Conservation (phyloP, 2,329 filamentous ascomycete genomes). For the Colletotrichum agaves region DNA sequence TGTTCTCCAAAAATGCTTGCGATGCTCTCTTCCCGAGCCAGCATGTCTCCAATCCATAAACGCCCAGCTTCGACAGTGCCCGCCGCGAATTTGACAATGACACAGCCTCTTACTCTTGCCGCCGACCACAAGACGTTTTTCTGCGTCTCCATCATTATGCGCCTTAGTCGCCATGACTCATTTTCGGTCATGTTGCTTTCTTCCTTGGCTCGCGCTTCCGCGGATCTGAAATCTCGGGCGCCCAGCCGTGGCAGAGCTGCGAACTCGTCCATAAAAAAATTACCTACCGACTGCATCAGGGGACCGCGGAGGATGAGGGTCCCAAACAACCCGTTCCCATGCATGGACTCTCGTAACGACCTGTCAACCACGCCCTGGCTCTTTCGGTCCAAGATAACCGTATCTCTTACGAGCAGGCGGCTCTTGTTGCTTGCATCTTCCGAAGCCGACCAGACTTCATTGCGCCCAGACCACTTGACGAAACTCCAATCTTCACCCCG, state of each 20-base stretch:
- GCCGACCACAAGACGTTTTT: constrained; percentile 82
- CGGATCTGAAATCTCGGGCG: constrained; percentile 77
- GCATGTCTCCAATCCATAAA: constrained; percentile 81
- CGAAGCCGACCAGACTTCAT: constrained; percentile 79
- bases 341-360: constrained; percentile 71
- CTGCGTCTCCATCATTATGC: constrained; percentile 67
- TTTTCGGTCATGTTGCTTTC: constrained; percentile 51
- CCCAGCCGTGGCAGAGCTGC: constrained; percentile 82
- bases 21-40: constrained; percentile 79
- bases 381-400: constrained; percentile 75
- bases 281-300: constrained; percentile 71
- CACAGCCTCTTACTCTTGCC: constrained; percentile 81
- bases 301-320: constrained; percentile 86
- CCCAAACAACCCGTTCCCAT: constrained; percentile 80
- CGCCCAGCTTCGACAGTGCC: constrained; percentile 83
- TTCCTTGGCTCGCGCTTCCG: constrained; percentile 57
- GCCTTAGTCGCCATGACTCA: constrained; percentile 64
- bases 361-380: constrained; percentile 50
- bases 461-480: constrained; percentile 80
- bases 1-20: constrained; percentile 80
- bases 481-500: constrained; percentile 92
- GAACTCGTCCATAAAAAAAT: constrained; percentile 85
- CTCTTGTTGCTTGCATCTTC: constrained; percentile 48
- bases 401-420: constrained; percentile 85
- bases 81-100: constrained; percentile 92